Evolutionary conservation across 2,329 filamentous ascomycete species (phyloP), one percentile per base, ranked within the genome.

Genomic region (Rhynchosporium agropyri): DNA sequence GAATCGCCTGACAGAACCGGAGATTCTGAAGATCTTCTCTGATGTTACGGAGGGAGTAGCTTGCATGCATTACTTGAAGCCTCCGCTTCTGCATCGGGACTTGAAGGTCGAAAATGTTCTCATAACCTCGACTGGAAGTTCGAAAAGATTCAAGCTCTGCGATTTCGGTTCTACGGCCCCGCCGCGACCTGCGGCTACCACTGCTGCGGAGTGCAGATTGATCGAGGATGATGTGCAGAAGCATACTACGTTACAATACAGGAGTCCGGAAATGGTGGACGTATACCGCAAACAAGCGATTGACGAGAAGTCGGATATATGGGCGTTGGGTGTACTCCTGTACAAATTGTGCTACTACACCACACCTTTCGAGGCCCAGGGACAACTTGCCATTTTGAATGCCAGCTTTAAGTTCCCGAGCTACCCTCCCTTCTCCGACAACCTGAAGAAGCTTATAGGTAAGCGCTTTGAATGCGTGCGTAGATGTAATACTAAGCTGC

Each of bases 271-370:
- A 78, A 99, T 99, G 95, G 89, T 99, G 65, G 95, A 99, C 73
- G 95, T 99, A 29, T 99, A 97, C 78, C 84, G 93, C 67, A 97
- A 96, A 77, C 91, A 93, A 71, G 92, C 95, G 0, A 97, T 99
- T 74, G 92, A 99, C 74, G 95, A 99, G 79, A 99, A 99, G 80
- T 96, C 93, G 55, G 95, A 99, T 76, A 97, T 99, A 36, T 99
- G 74, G 95, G 95, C 95, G 0, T 79, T 99, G 65, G 95, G 95
- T 4, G 95, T 99, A 48, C 80, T 99, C 63, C 79, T 99, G 60
- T 99, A 99, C 81, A 99, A 99, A 81, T 83, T 99, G 65, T 99
- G 95, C 80, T 99, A 98, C 78, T 99, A 99, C 77, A 99, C 95
- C 1, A 99, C 95, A 5, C 95, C 95, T 0, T 99, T 99, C 72